Percentiles rank a stretch among this genome's conserved stretches.
Conservation (phyloP, 2,329 filamentous ascomycete genomes). For the Fusarium mangiferae region DNA sequence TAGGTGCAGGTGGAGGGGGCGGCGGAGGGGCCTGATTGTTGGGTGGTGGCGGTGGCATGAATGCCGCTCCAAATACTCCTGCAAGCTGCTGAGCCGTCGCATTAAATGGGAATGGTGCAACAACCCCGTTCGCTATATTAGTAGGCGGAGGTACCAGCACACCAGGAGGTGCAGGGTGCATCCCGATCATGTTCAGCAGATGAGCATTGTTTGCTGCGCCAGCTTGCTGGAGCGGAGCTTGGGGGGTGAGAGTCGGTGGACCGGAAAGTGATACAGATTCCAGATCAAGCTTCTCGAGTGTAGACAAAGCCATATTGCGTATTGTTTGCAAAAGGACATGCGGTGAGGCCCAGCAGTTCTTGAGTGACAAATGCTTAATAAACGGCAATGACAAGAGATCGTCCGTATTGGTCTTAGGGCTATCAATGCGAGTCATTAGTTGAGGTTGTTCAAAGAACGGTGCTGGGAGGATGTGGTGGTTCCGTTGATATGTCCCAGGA, state of each 20-base stretch:
- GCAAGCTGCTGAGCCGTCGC: conserved; percentile 4
- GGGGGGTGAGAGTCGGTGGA: conserved; percentile 46
- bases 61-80: background rate
- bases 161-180: background rate
- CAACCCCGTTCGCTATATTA: background rate
- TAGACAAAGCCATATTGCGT: conserved; percentile 56
- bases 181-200: conserved; percentile 32
- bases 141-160: background rate
- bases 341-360: conserved; percentile 76
- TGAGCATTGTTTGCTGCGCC: conserved; percentile 13
- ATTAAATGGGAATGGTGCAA: background rate
- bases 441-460: conserved; percentile 58
- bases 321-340: conserved; percentile 64
- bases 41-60: background rate
- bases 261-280: conserved; percentile 73
- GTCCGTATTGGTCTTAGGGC: conserved; percentile 47
- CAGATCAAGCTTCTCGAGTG: conserved; percentile 65
- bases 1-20: background rate
- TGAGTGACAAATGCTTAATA: conserved; percentile 68
- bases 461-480: conserved; percentile 70
- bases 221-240: conserved; percentile 42
- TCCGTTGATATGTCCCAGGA: conserved; percentile 68
- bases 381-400: conserved; percentile 64
- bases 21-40: conserved; percentile 7
- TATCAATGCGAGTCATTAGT: conserved; percentile 45